These are phyloP conservation scores for Penicillium polonicum DNA, from an alignment of 2,329 filamentous ascomycete genomes.

Conservation along the genomic window DNA sequence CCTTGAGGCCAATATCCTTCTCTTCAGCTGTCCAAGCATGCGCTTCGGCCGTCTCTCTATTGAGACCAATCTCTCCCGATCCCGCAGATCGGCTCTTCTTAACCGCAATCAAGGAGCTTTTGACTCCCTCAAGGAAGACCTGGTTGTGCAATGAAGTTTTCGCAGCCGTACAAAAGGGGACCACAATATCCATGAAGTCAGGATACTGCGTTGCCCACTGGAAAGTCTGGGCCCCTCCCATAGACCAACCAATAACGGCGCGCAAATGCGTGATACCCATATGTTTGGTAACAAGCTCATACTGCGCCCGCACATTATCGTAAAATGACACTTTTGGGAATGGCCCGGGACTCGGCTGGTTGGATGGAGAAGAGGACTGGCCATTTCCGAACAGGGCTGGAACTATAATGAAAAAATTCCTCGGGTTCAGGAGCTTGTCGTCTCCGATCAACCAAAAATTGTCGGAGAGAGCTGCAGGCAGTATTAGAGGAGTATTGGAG, in stretches of 20 bases:
- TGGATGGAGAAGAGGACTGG: constrained; percentile 67
- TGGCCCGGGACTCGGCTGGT: constrained; percentile 52
- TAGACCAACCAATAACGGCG: constrained; percentile 67
- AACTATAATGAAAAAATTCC: constrained; percentile 67
- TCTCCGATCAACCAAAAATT: constrained; percentile 73
- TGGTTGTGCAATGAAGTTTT: constrained; percentile 66
- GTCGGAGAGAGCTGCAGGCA: constrained; percentile 55
- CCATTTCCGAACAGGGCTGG: constrained; percentile 68
- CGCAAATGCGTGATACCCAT: constrained; percentile 60
- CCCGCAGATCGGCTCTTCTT: constrained; percentile 57
- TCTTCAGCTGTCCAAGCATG: constrained; percentile 55
- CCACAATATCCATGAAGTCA: constrained; percentile 63
- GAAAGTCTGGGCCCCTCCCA: constrained; percentile 67
- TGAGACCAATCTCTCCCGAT: constrained; percentile 46
- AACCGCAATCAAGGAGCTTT: constrained; percentile 58
- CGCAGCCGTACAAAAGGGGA: constrained; percentile 66
- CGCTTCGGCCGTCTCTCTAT: constrained; percentile 40
- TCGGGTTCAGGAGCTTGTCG: constrained; percentile 63
- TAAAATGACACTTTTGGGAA: constrained; percentile 66
- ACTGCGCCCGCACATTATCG: constrained; percentile 68
- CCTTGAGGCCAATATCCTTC: constrained; percentile 61
- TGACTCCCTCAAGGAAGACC: constrained; percentile 66
- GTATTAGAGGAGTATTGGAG: not conserved
- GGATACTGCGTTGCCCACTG: constrained; percentile 64
- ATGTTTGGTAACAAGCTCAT: constrained; percentile 64